Percentiles rank a stretch among this genome's conserved stretches.
These are phyloP conservation scores for Malassezia furfur DNA, from an alignment of 1,284 basidiomycete genomes.

Conservation along the genomic window DNA sequence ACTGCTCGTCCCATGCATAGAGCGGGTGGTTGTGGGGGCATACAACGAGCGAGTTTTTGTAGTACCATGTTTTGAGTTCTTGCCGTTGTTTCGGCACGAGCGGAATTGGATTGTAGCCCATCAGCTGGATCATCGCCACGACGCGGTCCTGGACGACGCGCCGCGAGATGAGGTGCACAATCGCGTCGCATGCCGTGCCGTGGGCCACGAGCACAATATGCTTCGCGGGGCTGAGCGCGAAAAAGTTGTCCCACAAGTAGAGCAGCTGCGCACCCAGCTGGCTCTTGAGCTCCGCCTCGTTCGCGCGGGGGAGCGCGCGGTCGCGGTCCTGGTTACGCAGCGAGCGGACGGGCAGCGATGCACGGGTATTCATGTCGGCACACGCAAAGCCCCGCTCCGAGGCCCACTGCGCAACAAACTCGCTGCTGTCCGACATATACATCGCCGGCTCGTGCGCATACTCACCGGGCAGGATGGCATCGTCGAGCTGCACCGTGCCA, in stretches of 20 bases:
- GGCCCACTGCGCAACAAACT: conserved; percentile 69
- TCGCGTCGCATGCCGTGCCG: conserved; percentile 65
- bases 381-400: conserved; percentile 60
- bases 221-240: conserved; percentile 60
- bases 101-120: conserved; percentile 28
- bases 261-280: conserved; percentile 58
- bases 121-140: conserved; percentile 24
- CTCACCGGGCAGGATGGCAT: not conserved
- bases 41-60: conserved; percentile 3
- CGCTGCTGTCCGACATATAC: conserved; percentile 63
- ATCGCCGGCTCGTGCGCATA: not conserved
- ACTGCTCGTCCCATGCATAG: conserved; percentile 11
- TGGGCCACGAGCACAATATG: conserved; percentile 75
- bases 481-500: conserved; percentile 25
- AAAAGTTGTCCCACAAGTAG: conserved; percentile 91
- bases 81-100: conserved; percentile 11
- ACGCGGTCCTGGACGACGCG: conserved; percentile 35
- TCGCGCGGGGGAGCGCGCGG: not conserved
- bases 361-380: conserved; percentile 59
- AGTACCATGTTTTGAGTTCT: conserved; percentile 15
- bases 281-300: conserved; percentile 30
- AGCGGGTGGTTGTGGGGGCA: conserved; percentile 12
- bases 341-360: not conserved
- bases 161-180: conserved; percentile 64
- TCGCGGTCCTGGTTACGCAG: conserved; percentile 5